phyloP scores from a whole-genome alignment of 1,284 basidiomycete genomes.

The Leccinum subrobustum region DNA sequence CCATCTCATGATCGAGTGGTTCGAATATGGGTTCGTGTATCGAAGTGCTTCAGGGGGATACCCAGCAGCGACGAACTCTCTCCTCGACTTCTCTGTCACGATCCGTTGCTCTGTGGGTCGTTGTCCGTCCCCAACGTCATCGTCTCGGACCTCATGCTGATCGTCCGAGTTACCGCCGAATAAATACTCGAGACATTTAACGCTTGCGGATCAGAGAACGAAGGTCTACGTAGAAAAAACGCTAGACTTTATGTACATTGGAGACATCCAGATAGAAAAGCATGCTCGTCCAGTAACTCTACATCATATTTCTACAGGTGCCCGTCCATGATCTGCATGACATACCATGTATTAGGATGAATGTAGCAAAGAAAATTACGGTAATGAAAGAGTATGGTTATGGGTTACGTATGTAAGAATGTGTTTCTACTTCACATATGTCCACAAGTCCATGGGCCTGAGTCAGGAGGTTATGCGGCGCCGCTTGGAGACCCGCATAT shows the following conservation, averaged over 20 bases:
- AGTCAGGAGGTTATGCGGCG: slow-evolving; percentile 30
- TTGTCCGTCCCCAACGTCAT: neutral
- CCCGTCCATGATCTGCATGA: slow-evolving; percentile 13
- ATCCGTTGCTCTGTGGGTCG: neutral
- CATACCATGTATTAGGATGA: slow-evolving; percentile 28
- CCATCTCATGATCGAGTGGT: slow-evolving; percentile 37
- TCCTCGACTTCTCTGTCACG: neutral
- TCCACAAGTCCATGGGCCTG: slow-evolving; percentile 16
- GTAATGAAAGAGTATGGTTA: slow-evolving; percentile 28
- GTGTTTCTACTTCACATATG: slow-evolving; percentile 17
- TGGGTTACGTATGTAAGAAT: slow-evolving; percentile 27
- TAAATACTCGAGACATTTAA: neutral
- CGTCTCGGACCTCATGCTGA: neutral
- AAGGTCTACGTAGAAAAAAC: neutral
- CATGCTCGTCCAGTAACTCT: neutral
- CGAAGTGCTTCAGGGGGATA: neutral
- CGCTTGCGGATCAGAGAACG: neutral
- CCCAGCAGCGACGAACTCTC: neutral
- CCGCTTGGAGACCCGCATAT: slow-evolving; percentile 32
- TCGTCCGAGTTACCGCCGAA: neutral
- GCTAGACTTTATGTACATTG: neutral
- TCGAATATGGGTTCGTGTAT: neutral
- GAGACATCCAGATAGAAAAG: neutral
- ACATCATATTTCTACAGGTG: no score
- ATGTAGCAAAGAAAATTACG: slow-evolving; percentile 32